Base-by-base conservation (phyloP, 768 basidiomycete species). In the Phylloporus rhodoxanthus region DNA sequence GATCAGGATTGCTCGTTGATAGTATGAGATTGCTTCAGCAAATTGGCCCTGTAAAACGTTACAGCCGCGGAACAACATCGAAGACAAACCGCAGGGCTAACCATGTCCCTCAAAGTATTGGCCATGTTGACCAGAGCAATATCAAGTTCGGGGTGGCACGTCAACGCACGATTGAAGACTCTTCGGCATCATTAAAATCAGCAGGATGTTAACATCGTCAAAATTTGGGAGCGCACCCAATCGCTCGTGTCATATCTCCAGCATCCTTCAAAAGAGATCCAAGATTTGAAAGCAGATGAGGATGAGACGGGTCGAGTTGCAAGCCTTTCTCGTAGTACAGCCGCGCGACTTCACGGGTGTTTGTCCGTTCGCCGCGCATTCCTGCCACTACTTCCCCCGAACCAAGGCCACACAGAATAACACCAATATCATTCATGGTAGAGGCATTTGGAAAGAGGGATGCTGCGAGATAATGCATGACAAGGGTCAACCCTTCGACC, bases 41-140 rank as follows among this genome's bases (percentile, higher is more conserved):
- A 69, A 65, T 38, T 66, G 70, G 17, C 71, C 72, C 75, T 75
- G 47, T 32, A 7, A 11, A 20, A 48, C 5, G 20, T 44, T 23
- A 37, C 32, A 30, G 13, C 14, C 20, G 10, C 10, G 9, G 36
- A 37, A 29, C 21, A 7, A 42, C 26, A 15, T 19, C 15, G 26
- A 2, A 39, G 25, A 54, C 10, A 15, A 37, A 34, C 9, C 5
- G 29, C 4, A 17, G 20, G 28, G 46, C 70, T 37, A 30, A 78
- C 76, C 48, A 60, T 61, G 53, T 78, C 77, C 56, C 76, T 77
- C 56, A 78, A 58, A 0, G 75, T 74, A 58, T 76, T 78, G 15
- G 71, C 77, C 60, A 78, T 67, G 47, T 78, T 78, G 14, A 76
- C 75, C 9, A 78, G 64, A 3, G 77, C 76, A 48, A 78, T 73